A percentile compares a stretch with the other conserved stretches of the same genome.
Conservation (phyloP, 331 rosid species). For the Dryas integrifolia region DNA sequence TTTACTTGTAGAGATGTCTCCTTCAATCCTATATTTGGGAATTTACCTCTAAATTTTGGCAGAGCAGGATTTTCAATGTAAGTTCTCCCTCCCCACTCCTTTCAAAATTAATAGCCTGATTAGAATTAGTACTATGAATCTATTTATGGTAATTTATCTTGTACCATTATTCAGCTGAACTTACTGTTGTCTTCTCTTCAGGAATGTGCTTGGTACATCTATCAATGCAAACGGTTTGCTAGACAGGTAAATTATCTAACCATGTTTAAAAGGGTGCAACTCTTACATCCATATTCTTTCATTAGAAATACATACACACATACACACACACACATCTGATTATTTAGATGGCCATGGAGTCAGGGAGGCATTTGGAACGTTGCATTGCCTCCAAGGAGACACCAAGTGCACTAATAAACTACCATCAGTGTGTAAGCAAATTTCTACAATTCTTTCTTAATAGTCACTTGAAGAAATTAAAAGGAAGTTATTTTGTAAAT, state of each 20-base stretch:
- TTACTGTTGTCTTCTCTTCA: constrained; percentile 13
- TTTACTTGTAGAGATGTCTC: constrained; percentile 33
- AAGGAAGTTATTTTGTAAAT: background rate
- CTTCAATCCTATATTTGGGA: constrained; percentile 32
- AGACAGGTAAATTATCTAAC: constrained; percentile 20
- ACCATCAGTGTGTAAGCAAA: constrained; percentile 28
- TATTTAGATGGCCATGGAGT: background rate
- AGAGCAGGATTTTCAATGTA: constrained; percentile 29
- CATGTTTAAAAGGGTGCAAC: background rate
- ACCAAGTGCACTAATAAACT: constrained; percentile 21
- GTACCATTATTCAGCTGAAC: background rate
- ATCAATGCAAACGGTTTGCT: constrained; percentile 24
- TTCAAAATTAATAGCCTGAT: background rate
- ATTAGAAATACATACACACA: background rate
- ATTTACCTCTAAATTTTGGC: constrained; percentile 17
- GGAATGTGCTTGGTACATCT: constrained; percentile 39
- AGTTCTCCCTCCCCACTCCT: background rate
- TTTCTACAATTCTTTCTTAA: background rate
- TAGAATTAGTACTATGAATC: background rate
- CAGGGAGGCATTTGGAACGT: constrained; percentile 24
- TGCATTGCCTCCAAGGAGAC: constrained; percentile 31
- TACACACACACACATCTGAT: background rate
- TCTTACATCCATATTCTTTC: background rate
- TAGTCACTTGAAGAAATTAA: background rate
- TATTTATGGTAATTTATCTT: background rate